Conservation (phyloP, 805 yeast genomes). For the Lachancea kluyveri region DNA sequence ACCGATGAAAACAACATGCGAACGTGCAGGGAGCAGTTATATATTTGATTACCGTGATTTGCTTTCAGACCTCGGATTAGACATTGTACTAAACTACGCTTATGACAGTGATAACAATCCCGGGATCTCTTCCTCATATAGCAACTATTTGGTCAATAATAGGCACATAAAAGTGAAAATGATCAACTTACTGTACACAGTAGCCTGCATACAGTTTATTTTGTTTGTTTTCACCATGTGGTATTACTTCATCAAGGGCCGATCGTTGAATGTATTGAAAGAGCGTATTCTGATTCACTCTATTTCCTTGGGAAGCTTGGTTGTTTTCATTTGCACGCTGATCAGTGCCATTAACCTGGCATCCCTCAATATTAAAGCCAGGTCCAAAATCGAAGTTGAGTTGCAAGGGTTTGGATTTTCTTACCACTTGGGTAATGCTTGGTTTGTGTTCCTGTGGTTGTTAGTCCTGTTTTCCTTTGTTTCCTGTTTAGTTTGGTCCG, state of each 20-base stretch:
- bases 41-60: constrained; percentile 26
- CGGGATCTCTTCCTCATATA: constrained; percentile 9
- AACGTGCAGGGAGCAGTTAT: constrained; percentile 13
- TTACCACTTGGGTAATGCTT: constrained; percentile 19
- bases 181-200: constrained; percentile 15
- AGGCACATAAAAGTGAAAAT: constrained; percentile 14
- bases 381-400: constrained; percentile 18
- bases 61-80: constrained; percentile 20
- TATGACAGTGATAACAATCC: constrained; percentile 13
- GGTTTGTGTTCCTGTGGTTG: constrained; percentile 22
- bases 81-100: constrained; percentile 26
- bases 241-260: constrained; percentile 25
- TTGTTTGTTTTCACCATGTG: constrained; percentile 15
- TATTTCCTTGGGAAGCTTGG: constrained; percentile 20
- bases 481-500: constrained; percentile 28
- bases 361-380: constrained; percentile 15
- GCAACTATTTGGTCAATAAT: constrained; percentile 10
- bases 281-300: constrained; percentile 20
- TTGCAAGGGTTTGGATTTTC: constrained; percentile 24
- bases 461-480: constrained; percentile 16
- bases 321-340: constrained; percentile 18
- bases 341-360: constrained; percentile 14
- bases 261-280: constrained; percentile 14
- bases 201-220: constrained; percentile 10
- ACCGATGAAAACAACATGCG: constrained; percentile 12